Conservation (phyloP, 1,139 yeast species). For the Yamadazyma friedrichii region DNA sequence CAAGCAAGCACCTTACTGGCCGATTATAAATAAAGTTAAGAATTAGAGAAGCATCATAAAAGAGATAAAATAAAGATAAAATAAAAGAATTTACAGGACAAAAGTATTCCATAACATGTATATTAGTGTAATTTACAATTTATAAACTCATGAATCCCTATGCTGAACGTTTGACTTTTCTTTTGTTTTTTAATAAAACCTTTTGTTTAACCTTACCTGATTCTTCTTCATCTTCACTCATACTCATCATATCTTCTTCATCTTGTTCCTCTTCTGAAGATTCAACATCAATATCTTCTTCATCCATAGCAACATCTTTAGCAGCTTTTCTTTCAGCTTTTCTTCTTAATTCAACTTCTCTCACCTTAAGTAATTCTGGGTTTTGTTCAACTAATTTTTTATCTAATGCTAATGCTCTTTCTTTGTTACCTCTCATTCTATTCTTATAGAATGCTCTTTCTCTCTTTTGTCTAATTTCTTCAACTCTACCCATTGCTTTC, state of each 20-base stretch:
- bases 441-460: slow-evolving; percentile 98
- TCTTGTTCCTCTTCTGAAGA: slow-evolving; percentile 45
- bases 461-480: slow-evolving; percentile 93
- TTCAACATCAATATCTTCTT: slow-evolving; percentile 41
- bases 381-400: slow-evolving; percentile 83
- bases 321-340: slow-evolving; percentile 70
- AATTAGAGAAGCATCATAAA: background rate
- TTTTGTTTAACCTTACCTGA: slow-evolving; percentile 58
- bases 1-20: slow-evolving; percentile 33
- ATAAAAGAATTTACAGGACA: background rate
- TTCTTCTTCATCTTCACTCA: slow-evolving; percentile 29
- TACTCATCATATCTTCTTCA: slow-evolving; percentile 34
- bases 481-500: slow-evolving; percentile 93
- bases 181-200: slow-evolving; percentile 77
- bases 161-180: slow-evolving; percentile 30
- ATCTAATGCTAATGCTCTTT: slow-evolving; percentile 79
- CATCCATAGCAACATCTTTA: slow-evolving; percentile 51
- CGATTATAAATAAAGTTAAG: slow-evolving; percentile 13
- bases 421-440: slow-evolving; percentile 98
- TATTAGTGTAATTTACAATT: slow-evolving; percentile 11
- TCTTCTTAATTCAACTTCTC: slow-evolving; percentile 89
- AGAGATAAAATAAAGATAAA: background rate
- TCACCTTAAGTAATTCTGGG: slow-evolving; percentile 85
- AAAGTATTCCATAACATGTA: slow-evolving; percentile 7
- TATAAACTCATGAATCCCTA: slow-evolving; percentile 13